Evolutionary conservation across 257 asterid species (phyloP).

Genomic region (Anisodus tanguticus): DNA sequence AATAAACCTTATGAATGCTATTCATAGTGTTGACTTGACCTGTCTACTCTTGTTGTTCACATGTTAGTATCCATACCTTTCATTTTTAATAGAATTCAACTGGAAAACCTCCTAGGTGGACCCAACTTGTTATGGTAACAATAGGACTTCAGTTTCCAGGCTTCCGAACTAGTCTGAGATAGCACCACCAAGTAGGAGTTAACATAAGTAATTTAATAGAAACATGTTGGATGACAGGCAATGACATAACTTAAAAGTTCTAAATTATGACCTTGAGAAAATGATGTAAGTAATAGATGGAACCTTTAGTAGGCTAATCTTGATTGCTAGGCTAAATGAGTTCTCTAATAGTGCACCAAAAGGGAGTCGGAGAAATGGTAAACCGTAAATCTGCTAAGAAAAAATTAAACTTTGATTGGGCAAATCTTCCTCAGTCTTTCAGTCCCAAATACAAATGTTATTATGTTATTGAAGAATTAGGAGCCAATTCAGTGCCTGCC

Average conservation of each 20-base stretch:
- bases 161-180: too few relatives aligned
- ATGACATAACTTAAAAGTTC: neutral
- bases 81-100: neutral
- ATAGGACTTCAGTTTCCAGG: constrained; percentile 1
- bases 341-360: neutral
- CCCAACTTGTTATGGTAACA: neutral
- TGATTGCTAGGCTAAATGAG: neutral
- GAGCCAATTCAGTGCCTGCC: neutral
- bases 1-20: neutral
- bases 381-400: neutral
- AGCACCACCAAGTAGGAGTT: neutral
- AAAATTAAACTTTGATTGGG: neutral
- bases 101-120: neutral
- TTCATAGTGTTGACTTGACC: neutral
- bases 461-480: constrained; percentile 5
- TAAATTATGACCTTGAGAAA: constrained; percentile 12
- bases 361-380: neutral
- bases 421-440: neutral
- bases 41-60: neutral
- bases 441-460: constrained; percentile 1
- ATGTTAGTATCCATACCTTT: neutral
- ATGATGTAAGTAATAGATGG: neutral
- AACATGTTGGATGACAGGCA: neutral
- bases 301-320: neutral
- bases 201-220: neutral